Evolutionary conservation across 257 asterid genomes (phyloP).

Genomic region (Salvia rosmarinus): DNA sequence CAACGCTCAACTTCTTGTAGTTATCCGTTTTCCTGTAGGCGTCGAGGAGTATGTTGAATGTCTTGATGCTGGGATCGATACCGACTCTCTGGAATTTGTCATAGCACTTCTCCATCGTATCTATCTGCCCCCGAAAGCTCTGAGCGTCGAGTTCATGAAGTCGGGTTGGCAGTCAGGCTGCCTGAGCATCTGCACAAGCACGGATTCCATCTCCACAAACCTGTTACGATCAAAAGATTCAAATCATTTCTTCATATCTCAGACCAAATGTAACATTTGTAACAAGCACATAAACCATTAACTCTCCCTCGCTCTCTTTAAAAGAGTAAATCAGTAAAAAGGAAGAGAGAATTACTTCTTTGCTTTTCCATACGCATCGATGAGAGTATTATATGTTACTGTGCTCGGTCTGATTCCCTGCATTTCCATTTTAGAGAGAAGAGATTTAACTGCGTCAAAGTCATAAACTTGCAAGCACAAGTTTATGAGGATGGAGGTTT

Average conservation of each 20-base stretch:
- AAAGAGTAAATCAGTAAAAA: slow-evolving; percentile 29
- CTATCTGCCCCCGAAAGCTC: slow-evolving; percentile 95
- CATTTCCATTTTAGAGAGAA: slow-evolving; percentile 74
- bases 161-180: slow-evolving; percentile 69
- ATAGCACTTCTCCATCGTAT: slow-evolving; percentile 90
- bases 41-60: slow-evolving; percentile 88
- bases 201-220: slow-evolving; percentile 84
- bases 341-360: slow-evolving; percentile 55
- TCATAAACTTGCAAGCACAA: slow-evolving; percentile 72
- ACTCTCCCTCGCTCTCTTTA: neutral
- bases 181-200: slow-evolving; percentile 76
- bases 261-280: neutral
- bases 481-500: slow-evolving; percentile 67
- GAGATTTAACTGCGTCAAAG: slow-evolving; percentile 53
- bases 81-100: slow-evolving; percentile 85
- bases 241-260: neutral
- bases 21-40: slow-evolving; percentile 82
- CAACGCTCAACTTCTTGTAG: slow-evolving; percentile 85
- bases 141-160: slow-evolving; percentile 80
- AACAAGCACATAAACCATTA: neutral
- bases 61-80: slow-evolving; percentile 81
- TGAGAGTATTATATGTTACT: slow-evolving; percentile 81
- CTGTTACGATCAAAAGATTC: slow-evolving; percentile 43
- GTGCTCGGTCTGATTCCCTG: slow-evolving; percentile 78
- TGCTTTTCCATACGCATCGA: slow-evolving; percentile 93